A percentile compares a stretch with the other conserved stretches of the same genome.
These are phyloP conservation scores for Stygiomarasmius scandens DNA, from an alignment of 1,284 basidiomycete genomes.

Conservation along the genomic window DNA sequence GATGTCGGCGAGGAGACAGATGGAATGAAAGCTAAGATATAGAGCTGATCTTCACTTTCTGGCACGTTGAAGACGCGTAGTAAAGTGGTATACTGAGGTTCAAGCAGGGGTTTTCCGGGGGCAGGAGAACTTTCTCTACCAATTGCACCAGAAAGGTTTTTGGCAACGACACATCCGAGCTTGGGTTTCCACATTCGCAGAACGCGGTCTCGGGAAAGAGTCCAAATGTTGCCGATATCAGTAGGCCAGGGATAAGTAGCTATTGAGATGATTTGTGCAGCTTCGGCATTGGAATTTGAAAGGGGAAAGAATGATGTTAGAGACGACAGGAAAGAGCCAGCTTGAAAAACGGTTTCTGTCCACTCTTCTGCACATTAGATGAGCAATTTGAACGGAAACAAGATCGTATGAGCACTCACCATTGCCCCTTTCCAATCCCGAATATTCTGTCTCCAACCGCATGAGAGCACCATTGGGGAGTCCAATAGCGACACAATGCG, in stretches of 20 bases:
- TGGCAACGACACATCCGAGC: constrained; percentile 68
- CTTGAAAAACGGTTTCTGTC: constrained; percentile 65
- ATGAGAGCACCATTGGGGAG: constrained; percentile 72
- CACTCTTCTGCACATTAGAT: constrained; percentile 54
- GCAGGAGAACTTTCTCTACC: constrained; percentile 40
- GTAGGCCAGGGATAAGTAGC: constrained; percentile 72
- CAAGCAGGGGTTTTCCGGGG: constrained; percentile 50
- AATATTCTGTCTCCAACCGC: constrained; percentile 65
- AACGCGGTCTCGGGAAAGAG: constrained; percentile 86
- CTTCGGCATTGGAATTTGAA: constrained; percentile 42
- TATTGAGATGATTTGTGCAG: constrained; percentile 65
- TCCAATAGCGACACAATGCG: constrained; percentile 69
- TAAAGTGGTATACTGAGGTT: constrained; percentile 60
- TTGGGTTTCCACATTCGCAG: constrained; percentile 82
- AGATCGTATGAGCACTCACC: constrained; percentile 42
- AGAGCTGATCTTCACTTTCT: constrained; percentile 45
- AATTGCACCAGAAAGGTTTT: constrained; percentile 43
- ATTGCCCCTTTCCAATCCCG: constrained; percentile 52
- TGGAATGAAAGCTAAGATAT: constrained; percentile 69
- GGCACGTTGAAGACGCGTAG: constrained; percentile 53
- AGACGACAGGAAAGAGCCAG: constrained; percentile 63
- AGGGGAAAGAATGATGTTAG: constrained; percentile 69
- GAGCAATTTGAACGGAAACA: constrained; percentile 11
- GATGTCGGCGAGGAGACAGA: constrained; percentile 60
- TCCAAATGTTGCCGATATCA: constrained; percentile 75